These are phyloP conservation scores for Solanum peruvianum DNA, from an alignment of 257 asterid genomes.

Conservation along the genomic window DNA sequence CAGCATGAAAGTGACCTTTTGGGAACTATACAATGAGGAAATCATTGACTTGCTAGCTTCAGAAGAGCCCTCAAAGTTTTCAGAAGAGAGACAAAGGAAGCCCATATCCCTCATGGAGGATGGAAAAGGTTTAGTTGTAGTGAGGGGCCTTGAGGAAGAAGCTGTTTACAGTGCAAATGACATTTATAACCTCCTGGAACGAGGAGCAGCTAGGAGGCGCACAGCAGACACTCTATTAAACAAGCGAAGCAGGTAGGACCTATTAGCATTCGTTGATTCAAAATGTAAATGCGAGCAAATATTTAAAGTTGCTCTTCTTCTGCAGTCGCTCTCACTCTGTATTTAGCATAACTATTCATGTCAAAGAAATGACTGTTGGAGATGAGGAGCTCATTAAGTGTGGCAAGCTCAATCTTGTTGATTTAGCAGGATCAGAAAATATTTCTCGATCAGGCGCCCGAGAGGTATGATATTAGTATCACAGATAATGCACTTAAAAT, in stretches of 20 bases:
- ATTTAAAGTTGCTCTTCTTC: neutral
- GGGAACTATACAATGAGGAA: constrained; percentile 79
- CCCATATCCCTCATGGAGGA: constrained; percentile 67
- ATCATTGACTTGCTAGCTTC: constrained; percentile 56
- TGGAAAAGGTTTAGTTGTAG: constrained; percentile 64
- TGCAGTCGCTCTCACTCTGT: constrained; percentile 88
- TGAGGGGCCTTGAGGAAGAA: constrained; percentile 88
- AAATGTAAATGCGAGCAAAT: neutral
- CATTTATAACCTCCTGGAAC: constrained; percentile 64
- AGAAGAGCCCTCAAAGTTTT: constrained; percentile 43
- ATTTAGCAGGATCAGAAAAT: constrained; percentile 87
- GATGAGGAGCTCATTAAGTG: constrained; percentile 82
- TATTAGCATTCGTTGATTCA: neutral
- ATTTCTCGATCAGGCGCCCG: constrained; percentile 77
- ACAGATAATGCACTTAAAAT: neutral
- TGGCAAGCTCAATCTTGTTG: constrained; percentile 88
- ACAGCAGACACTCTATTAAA: constrained; percentile 76
- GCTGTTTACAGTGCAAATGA: constrained; percentile 74
- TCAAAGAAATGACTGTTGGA: constrained; percentile 64
- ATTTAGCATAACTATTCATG: constrained; percentile 62
- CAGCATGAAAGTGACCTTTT: constrained; percentile 73
- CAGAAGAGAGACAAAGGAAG: constrained; percentile 51
- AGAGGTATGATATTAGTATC: constrained; percentile 35
- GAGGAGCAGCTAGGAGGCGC: constrained; percentile 74
- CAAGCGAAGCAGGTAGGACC: constrained; percentile 59